Evolutionary conservation across 805 yeast species (phyloP).

Genomic region (Zygosaccharomyces bisporus): DNA sequence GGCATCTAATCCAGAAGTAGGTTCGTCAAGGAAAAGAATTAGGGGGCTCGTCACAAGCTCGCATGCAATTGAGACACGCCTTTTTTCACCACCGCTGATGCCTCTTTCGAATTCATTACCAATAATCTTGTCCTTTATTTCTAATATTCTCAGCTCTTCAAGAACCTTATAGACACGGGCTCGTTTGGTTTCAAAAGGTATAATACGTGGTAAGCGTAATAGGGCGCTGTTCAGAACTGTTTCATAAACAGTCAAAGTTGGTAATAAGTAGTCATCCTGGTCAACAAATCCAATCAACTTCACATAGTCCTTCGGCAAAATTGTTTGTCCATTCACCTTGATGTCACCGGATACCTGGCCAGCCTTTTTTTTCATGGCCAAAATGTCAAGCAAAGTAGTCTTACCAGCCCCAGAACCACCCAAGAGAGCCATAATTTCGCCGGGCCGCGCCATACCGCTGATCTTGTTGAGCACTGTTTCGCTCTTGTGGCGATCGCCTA

Average conservation of each 20-base stretch:
- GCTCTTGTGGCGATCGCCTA: slow-evolving; percentile 13
- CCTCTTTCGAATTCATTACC: slow-evolving; percentile 91
- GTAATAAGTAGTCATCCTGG: slow-evolving; percentile 86
- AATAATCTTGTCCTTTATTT: slow-evolving; percentile 77
- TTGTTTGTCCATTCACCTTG: slow-evolving; percentile 62
- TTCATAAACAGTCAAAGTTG: slow-evolving; percentile 93
- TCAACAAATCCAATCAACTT: slow-evolving; percentile 90
- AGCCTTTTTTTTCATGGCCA: slow-evolving; percentile 82
- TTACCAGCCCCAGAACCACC: slow-evolving; percentile 99
- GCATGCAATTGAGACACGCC: slow-evolving; percentile 91
- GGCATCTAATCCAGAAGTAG: slow-evolving; percentile 93
- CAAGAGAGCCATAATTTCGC: slow-evolving; percentile 92
- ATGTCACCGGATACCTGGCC: slow-evolving; percentile 69
- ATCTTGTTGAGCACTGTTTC: slow-evolving; percentile 54
- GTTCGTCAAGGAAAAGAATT: slow-evolving; percentile 80
- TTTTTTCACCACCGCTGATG: slow-evolving; percentile 76
- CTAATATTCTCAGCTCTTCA: slow-evolving; percentile 76
- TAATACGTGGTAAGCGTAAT: slow-evolving; percentile 73
- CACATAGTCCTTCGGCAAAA: slow-evolving; percentile 44
- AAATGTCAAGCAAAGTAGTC: slow-evolving; percentile 85
- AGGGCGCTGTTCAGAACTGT: slow-evolving; percentile 91
- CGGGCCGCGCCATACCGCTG: slow-evolving; percentile 76
- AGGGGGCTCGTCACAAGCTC: slow-evolving; percentile 88
- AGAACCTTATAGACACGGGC: slow-evolving; percentile 80
- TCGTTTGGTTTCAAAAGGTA: slow-evolving; percentile 71